Conservation (phyloP, 2,329 filamentous ascomycete species). For the Rasamsonia emersonii region DNA sequence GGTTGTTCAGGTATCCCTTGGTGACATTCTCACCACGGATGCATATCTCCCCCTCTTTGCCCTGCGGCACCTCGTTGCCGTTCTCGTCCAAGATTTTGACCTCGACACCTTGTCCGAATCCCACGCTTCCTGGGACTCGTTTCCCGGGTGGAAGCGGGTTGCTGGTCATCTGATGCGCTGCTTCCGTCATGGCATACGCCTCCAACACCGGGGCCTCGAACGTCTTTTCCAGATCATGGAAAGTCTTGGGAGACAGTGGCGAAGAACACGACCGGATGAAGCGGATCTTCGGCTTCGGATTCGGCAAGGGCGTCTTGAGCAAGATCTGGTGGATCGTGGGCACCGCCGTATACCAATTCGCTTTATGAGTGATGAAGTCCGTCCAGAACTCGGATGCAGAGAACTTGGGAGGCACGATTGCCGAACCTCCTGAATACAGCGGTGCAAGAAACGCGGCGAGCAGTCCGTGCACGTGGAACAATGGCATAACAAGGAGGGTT, state of each 20-base stretch:
- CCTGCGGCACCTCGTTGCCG: conserved; percentile 60
- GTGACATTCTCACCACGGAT: conserved; percentile 78
- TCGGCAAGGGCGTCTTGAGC: conserved; percentile 62
- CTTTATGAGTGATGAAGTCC: conserved; percentile 63
- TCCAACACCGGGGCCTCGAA: conserved; percentile 76
- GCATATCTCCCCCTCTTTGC: conserved; percentile 71
- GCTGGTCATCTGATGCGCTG: conserved; percentile 46
- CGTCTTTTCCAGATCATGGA: conserved; percentile 66
- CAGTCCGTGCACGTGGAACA: conserved; percentile 87
- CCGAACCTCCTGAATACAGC: conserved; percentile 65
- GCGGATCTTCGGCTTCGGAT: conserved; percentile 61
- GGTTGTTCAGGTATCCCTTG: conserved; percentile 76
- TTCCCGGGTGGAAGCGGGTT: conserved; percentile 62
- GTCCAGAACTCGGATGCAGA: conserved; percentile 76
- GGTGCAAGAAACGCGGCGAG: conserved; percentile 74
- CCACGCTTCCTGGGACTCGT: conserved; percentile 73
- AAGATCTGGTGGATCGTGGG: conserved; percentile 88
- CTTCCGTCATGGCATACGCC: conserved; percentile 90
- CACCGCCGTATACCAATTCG: conserved; percentile 91
- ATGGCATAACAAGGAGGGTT: conserved; percentile 80
- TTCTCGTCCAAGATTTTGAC: conserved; percentile 65
- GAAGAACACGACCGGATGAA: conserved; percentile 86
- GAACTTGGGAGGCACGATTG: conserved; percentile 70
- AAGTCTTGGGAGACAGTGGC: conserved; percentile 70
- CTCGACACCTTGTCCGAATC: conserved; percentile 74